A percentile compares a stretch with the other conserved stretches of the same genome.
Conservation (phyloP, 225 moss, liverwort and hornwort genomes). For the Bryoerythrophyllum caledonicum region DNA sequence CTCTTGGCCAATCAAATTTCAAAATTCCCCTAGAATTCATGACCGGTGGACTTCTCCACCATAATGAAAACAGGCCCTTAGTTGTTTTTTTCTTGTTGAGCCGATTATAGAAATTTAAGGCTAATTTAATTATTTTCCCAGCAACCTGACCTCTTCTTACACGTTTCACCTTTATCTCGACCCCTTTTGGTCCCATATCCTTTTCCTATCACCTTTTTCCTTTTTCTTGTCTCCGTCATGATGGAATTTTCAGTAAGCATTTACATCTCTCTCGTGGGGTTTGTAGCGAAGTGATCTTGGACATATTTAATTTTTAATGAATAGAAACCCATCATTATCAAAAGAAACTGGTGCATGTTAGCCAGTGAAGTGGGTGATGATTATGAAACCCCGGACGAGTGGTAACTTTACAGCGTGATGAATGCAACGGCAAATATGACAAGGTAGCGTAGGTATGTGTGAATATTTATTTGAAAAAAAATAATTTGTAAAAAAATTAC, state of each 20-base stretch:
- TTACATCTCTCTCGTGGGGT: background rate
- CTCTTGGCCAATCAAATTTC: too few relatives aligned
- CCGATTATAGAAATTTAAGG: too few relatives aligned
- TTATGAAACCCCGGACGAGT: background rate
- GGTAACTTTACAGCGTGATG: background rate
- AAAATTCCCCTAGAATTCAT: too few relatives aligned
- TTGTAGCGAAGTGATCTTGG: background rate
- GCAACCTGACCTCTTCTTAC: background rate
- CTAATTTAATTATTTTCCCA: background rate
- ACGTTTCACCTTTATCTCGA: background rate
- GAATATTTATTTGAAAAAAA: too few relatives aligned
- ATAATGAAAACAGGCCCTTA: too few relatives aligned
- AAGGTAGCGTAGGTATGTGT: background rate
- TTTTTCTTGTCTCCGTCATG: background rate
- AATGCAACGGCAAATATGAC: background rate
- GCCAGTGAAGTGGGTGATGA: background rate
- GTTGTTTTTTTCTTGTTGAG: too few relatives aligned
- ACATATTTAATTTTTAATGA: background rate
- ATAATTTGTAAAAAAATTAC: too few relatives aligned
- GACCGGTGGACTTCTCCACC: too few relatives aligned
- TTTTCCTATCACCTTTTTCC: background rate
- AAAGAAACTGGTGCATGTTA: background rate
- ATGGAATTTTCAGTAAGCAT: background rate
- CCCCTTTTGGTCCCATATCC: background rate
- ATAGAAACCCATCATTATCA: slow-evolving; percentile 9